Base-by-base conservation (phyloP, 2,329 filamentous ascomycete genomes). In the Scytalidium lignicola region DNA sequence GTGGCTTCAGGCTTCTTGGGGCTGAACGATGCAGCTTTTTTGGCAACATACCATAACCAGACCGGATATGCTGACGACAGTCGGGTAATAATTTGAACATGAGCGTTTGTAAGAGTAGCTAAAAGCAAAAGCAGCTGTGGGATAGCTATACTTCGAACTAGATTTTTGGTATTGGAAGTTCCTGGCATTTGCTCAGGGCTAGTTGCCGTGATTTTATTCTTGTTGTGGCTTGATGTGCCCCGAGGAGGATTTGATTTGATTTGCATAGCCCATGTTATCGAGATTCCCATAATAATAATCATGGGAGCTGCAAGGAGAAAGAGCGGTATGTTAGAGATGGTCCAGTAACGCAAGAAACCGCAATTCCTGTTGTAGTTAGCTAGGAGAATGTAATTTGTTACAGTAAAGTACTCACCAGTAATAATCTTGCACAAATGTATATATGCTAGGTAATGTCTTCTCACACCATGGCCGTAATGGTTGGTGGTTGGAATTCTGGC, bases 271-370 rank as follows among this genome's bases (percentile, higher is more conserved):
- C 69, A 74, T 41, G 67, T 49, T 7, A 81, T 78, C 17, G 90
- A 95, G 41, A 67, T 70, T 28, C 81, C 64, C 54, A 95, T 69
- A 8, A 96, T 65, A 29, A 71, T 71, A 45, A 96, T 72, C 74
- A 92, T 86, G 1, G 93, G 93, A 0, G 79, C 68, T 1, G 91
- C 91, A 10, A 99, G 77, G 19, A 91, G 60, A 68, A 99, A 99
- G 1, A 99, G 76, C 0, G 93, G 93, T 9, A 93, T 63, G 62
- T 99, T 96, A 5, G 85, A 82, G 1, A 85, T 55, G 0, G 84
- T 95, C 93, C 93, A 99, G 71, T 99, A 99, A 51, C 79, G 79
- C 46, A 97, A 77, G 57, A 95, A 86, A 0, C 93, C 93, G 46
- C 87, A 83, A 60, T 92, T 84, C 93, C 91, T 96, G 53, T 17